Conservation (phyloP, 1,284 basidiomycete species). For the Somion occarium region DNA sequence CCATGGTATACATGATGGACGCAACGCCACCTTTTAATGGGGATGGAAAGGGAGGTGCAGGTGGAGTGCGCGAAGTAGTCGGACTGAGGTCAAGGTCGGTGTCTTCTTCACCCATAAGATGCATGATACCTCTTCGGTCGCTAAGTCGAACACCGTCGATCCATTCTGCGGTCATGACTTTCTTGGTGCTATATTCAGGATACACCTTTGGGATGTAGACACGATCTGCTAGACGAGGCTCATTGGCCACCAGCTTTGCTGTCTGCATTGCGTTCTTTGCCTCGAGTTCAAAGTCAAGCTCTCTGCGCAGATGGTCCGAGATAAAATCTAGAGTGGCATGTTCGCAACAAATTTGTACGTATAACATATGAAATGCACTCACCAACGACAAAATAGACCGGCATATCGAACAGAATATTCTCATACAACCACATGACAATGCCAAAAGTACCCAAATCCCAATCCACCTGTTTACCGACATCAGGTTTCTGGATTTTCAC, state of each 20-base stretch:
- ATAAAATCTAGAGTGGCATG: constrained; percentile 59
- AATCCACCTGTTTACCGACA: constrained; percentile 80
- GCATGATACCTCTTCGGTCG: constrained; percentile 53
- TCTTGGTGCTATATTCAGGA: constrained; percentile 67
- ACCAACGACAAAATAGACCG: constrained; percentile 73
- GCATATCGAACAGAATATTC: constrained; percentile 70
- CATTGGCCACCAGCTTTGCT: constrained; percentile 51
- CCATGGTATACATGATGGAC: constrained; percentile 74
- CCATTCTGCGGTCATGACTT: constrained; percentile 85
- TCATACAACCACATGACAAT: constrained; percentile 74
- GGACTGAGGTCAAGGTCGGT: constrained; percentile 7
- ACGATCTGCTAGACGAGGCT: constrained; percentile 62
- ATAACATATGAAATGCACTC: neutral
- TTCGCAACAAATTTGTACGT: neutral
- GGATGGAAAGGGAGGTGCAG: neutral
- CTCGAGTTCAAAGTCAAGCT: constrained; percentile 79
- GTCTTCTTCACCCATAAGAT: constrained; percentile 50
- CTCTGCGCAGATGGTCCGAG: constrained; percentile 73
- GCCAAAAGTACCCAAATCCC: constrained; percentile 67
- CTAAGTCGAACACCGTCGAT: constrained; percentile 78
- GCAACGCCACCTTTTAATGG: constrained; percentile 60
- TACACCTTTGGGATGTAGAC: constrained; percentile 82
- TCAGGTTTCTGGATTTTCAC: constrained; percentile 92
- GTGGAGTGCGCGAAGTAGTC: constrained; percentile 12
- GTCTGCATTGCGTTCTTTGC: constrained; percentile 63